Conservation (phyloP, 1,284 basidiomycete species). For the Entoloma clypeatum region DNA sequence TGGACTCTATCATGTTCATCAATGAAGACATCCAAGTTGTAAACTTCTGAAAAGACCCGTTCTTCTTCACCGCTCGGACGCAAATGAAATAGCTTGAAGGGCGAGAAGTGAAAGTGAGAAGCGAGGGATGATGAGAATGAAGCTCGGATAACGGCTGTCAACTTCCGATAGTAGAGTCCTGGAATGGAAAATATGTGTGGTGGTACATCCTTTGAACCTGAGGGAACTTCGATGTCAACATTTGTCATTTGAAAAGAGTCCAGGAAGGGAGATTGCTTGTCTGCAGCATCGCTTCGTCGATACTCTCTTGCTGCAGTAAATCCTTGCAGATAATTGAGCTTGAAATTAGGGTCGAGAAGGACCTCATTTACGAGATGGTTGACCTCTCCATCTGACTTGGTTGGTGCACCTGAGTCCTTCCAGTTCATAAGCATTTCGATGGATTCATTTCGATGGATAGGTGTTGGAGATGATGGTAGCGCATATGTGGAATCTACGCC, state of each 20-base stretch:
- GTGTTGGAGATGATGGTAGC: neutral
- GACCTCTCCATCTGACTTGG: constrained; percentile 6
- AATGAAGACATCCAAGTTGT: constrained; percentile 29
- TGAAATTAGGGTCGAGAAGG: constrained; percentile 9
- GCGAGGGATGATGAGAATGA: constrained; percentile 25
- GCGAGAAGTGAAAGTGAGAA: constrained; percentile 26
- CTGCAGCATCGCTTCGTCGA: too few species aligned
- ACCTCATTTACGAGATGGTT: constrained; percentile 9
- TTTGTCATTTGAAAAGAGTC: too few species aligned
- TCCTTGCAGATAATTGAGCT: neutral
- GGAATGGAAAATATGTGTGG: constrained; percentile 22
- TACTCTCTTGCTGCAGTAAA: constrained; percentile 9
- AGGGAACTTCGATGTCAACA: constrained; percentile 29
- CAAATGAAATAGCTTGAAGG: constrained; percentile 26
- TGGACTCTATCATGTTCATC: constrained; percentile 25
- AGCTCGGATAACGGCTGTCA: constrained; percentile 25
- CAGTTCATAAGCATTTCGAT: neutral
- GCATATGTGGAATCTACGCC: too few species aligned
- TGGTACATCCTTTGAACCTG: constrained; percentile 18
- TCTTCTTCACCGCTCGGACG: constrained; percentile 16
- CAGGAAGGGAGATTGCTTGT: too few species aligned
- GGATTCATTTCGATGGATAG: constrained; percentile 4
- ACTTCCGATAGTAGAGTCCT: constrained; percentile 24
- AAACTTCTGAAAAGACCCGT: constrained; percentile 26
- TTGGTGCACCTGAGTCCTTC: constrained; percentile 6